Conservation (phyloP, 2,329 filamentous ascomycete genomes). For the Fusarium longipes region DNA sequence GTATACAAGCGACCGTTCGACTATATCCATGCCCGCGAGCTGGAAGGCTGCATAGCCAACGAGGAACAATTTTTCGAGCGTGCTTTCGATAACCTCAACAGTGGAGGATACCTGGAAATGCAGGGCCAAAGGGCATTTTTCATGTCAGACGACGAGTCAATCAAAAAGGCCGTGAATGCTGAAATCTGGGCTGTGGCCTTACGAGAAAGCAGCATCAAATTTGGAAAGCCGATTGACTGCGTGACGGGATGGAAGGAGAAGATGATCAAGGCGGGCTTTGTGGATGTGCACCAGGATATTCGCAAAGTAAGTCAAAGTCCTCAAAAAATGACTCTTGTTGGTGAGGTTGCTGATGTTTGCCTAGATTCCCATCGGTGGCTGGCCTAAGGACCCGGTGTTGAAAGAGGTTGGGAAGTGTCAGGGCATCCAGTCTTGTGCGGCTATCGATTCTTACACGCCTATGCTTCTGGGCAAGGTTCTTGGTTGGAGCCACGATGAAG, state of each 20-base stretch:
- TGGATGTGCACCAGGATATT: constrained; percentile 27
- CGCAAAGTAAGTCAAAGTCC: constrained; percentile 7
- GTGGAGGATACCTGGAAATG: constrained; percentile 27
- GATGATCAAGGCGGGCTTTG: constrained; percentile 18
- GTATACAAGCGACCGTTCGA: constrained; percentile 31
- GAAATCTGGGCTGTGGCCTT: constrained; percentile 24
- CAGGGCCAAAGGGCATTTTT: constrained; percentile 20
- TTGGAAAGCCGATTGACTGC: constrained; percentile 32
- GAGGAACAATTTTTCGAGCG: constrained; percentile 28
- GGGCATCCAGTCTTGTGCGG: constrained; percentile 28
- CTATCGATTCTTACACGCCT: constrained; percentile 35
- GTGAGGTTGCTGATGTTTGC: background rate
- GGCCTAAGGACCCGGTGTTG: constrained; percentile 25
- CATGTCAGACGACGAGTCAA: constrained; percentile 31
- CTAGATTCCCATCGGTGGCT: constrained; percentile 27
- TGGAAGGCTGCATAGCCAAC: constrained; percentile 30
- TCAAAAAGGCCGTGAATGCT: constrained; percentile 23
- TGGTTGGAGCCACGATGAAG: constrained; percentile 35
- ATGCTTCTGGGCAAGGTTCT: constrained; percentile 30
- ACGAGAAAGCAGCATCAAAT: constrained; percentile 18
- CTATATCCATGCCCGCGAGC: constrained; percentile 35
- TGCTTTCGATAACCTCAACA: constrained; percentile 17
- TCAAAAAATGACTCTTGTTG: accelerated
- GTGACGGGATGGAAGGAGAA: constrained; percentile 24
- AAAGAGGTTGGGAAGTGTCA: constrained; percentile 33